Percentiles rank a stretch among this genome's conserved stretches.
Conservation (phyloP, 371 early-diverging fungal genomes). For the Apophysomyces ossiformis region DNA sequence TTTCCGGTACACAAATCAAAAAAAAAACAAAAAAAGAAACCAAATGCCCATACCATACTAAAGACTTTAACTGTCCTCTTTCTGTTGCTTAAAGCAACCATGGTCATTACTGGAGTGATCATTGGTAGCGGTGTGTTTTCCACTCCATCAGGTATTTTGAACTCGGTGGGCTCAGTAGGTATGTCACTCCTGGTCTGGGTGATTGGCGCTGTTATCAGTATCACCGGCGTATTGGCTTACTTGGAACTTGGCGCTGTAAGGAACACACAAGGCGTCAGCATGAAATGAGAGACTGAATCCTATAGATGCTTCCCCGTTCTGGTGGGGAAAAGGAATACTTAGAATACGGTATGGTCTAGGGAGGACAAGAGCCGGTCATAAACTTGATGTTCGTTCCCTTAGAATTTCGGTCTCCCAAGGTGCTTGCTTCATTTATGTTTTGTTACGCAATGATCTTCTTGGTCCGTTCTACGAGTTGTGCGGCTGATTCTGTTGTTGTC, state of each 20-base stretch:
- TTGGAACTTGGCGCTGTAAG: constrained; percentile 38
- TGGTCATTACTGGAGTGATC: constrained; percentile 14
- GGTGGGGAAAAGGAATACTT: constrained; percentile 28
- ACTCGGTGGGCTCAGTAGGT: constrained; percentile 38
- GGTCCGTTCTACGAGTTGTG: constrained; percentile 15
- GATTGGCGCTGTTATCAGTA: constrained; percentile 33
- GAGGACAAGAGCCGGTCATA: neutral
- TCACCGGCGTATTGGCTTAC: constrained; percentile 33
- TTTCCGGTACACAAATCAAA: neutral
- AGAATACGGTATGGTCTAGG: constrained; percentile 15
- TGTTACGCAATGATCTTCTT: constrained; percentile 16
- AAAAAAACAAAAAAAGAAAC: neutral
- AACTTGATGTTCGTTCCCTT: neutral
- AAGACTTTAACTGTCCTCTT: neutral
- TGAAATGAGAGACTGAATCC: neutral
- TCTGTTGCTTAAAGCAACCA: neutral
- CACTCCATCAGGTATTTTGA: constrained; percentile 30
- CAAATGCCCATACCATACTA: neutral
- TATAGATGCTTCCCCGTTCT: constrained; percentile 26
- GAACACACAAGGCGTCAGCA: neutral
- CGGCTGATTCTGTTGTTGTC: constrained; percentile 20
- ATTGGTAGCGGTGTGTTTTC: constrained; percentile 47
- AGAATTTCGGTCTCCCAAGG: constrained; percentile 20
- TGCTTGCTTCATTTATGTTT: constrained; percentile 21
- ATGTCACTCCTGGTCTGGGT: constrained; percentile 40